phyloP scores from a whole-genome alignment of 805 yeast species.

The Ascoidea rubescens region DNA sequence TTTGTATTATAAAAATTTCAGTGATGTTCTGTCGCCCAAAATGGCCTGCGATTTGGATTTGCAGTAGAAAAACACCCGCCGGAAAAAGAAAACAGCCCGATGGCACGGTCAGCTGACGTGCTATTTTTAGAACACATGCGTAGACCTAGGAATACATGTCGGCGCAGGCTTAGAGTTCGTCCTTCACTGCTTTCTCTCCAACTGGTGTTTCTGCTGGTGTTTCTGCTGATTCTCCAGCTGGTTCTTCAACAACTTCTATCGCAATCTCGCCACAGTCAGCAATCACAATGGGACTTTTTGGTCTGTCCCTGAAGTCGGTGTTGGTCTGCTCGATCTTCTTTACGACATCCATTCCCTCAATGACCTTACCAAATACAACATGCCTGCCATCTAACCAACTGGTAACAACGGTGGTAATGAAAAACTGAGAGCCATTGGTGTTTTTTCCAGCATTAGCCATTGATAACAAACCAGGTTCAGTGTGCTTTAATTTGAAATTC shows the following conservation, averaged over 20 bases:
- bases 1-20: neutral
- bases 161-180: constrained; percentile 5
- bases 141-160: neutral
- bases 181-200: neutral
- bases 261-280: constrained; percentile 57
- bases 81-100: neutral
- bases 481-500: constrained; percentile 53
- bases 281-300: constrained; percentile 50
- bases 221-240: neutral
- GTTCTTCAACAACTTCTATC: neutral
- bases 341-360: constrained; percentile 79
- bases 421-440: constrained; percentile 90
- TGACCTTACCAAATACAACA: constrained; percentile 92
- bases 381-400: constrained; percentile 90
- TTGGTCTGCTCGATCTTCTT: constrained; percentile 57
- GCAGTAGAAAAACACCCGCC: neutral
- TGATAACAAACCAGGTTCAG: constrained; percentile 52
- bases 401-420: constrained; percentile 84
- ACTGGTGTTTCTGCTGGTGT: neutral
- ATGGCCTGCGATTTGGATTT: neutral
- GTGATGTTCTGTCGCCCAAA: neutral
- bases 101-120: neutral
- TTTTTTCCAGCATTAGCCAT: constrained; percentile 74
- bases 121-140: no score
- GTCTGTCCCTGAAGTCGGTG: constrained; percentile 61